Percentiles rank a stretch among this genome's conserved stretches.
Conservation (phyloP, 306 rosid species). For the Quillaja saponaria region DNA sequence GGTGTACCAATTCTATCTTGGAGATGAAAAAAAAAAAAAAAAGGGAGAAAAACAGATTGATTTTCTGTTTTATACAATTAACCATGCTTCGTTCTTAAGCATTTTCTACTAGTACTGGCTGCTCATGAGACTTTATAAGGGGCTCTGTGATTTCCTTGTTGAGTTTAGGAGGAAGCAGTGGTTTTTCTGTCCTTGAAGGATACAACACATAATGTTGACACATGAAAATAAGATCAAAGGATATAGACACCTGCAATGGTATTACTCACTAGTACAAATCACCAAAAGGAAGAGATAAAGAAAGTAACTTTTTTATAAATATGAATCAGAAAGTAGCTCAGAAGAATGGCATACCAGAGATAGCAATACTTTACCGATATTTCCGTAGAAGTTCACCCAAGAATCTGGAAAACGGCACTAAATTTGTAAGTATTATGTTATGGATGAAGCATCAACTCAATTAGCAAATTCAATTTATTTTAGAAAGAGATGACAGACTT, state of each 20-base stretch:
- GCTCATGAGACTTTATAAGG: conserved; percentile 21
- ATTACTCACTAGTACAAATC: not conserved
- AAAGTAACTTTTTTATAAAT: too few relatives aligned
- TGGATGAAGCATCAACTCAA: conserved; percentile 3
- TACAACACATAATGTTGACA: conserved; percentile 44
- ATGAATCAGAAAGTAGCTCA: not conserved
- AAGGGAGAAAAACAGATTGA: too few relatives aligned
- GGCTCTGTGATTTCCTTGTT: conserved; percentile 30
- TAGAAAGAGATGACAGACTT: conserved; percentile 40
- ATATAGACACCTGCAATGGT: conserved; percentile 47
- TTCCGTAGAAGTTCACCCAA: conserved; percentile 76
- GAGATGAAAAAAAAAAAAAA: too few relatives aligned
- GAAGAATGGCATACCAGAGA: conserved; percentile 54
- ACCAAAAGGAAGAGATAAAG: not conserved
- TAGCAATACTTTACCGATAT: conserved; percentile 67
- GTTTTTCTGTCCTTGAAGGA: conserved; percentile 23
- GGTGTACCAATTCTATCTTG: too few relatives aligned
- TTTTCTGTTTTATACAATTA: not conserved
- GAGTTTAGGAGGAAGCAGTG: not conserved
- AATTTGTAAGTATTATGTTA: conserved; percentile 11
- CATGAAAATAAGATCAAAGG: conserved; percentile 54
- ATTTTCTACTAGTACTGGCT: conserved; percentile 2
- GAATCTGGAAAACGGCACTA: conserved; percentile 45
- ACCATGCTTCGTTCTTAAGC: conserved; percentile 5
- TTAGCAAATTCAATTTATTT: not conserved